These are phyloP conservation scores for Cairneyella variabilis DNA, from an alignment of 495 filamentous ascomycete species.

Conservation along the genomic window DNA sequence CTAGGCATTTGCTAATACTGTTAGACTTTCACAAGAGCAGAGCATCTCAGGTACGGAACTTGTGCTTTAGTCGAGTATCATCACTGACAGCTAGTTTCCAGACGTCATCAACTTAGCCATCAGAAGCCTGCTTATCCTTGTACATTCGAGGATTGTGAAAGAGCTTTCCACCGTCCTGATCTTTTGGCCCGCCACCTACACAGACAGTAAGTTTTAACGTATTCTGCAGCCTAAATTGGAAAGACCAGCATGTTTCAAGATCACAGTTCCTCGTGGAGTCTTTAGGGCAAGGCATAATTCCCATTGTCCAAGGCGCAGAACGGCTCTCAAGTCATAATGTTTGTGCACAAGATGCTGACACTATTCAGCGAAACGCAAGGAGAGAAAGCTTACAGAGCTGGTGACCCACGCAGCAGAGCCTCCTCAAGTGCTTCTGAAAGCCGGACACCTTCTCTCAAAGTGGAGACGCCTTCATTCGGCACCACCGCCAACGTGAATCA, in stretches of 20 bases:
- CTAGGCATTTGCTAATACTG: conserved; percentile 25
- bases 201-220: conserved; percentile 61
- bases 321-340: too few species aligned
- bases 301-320: too few species aligned
- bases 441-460: conserved; percentile 13
- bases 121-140: conserved; percentile 67
- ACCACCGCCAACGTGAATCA: background rate
- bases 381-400: conserved; percentile 20
- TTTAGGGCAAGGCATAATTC: background rate
- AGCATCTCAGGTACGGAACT: conserved; percentile 65
- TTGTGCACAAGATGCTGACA: too few species aligned
- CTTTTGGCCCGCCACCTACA: conserved; percentile 75
- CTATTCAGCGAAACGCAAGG: conserved; percentile 24
- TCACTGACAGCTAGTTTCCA: conserved; percentile 29
- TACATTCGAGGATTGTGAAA: conserved; percentile 57
- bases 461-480: conserved; percentile 12
- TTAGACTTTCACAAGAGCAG: conserved; percentile 75
- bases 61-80: background rate
- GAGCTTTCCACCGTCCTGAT: conserved; percentile 68
- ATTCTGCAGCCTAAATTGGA: too few species aligned
- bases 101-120: conserved; percentile 87
- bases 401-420: conserved; percentile 19
- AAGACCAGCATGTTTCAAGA: too few species aligned
- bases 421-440: conserved; percentile 24
- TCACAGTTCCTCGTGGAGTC: too few species aligned